phyloP scores from a whole-genome alignment of 768 basidiomycete species.

The Termitomyces sp. region DNA sequence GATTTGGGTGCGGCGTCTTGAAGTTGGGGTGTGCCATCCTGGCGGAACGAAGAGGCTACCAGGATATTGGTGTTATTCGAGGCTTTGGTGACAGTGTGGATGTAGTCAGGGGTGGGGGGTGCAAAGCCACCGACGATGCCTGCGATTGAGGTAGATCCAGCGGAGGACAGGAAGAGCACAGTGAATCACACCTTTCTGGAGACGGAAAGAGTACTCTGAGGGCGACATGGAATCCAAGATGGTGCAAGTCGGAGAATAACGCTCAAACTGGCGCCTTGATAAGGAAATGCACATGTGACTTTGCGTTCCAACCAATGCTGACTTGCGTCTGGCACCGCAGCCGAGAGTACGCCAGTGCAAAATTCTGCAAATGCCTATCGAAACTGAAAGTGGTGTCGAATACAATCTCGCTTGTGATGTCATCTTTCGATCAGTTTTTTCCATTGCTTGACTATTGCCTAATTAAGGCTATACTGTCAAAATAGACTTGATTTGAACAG shows the following conservation, averaged over 20 bases:
- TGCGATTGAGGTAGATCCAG: constrained; percentile 18
- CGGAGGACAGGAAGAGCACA: not conserved
- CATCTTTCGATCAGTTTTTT: not conserved
- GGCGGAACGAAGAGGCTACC: constrained; percentile 43
- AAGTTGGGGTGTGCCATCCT: constrained; percentile 38
- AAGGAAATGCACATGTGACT: not conserved
- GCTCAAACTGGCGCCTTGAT: not conserved
- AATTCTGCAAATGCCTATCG: too few species aligned
- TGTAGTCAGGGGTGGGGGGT: too few species aligned
- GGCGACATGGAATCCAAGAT: constrained; percentile 23
- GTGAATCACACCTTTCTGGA: constrained; percentile 49
- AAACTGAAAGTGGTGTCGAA: too few species aligned
- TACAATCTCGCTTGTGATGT: not conserved
- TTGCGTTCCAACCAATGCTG: not conserved
- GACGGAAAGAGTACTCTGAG: constrained; percentile 46
- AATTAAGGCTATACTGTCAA: too few species aligned
- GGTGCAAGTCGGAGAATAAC: not conserved
- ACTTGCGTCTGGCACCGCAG: too few species aligned
- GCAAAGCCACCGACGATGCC: constrained; percentile 61
- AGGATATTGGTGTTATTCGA: constrained; percentile 27
- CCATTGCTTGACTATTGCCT: too few species aligned
- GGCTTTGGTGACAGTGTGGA: constrained; percentile 10
- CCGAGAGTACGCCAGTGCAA: too few species aligned
- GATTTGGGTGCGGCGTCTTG: constrained; percentile 36
- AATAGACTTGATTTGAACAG: too few species aligned